These are phyloP conservation scores for Cytidiella melzeri DNA, from an alignment of 768 basidiomycete genomes.

Conservation along the genomic window DNA sequence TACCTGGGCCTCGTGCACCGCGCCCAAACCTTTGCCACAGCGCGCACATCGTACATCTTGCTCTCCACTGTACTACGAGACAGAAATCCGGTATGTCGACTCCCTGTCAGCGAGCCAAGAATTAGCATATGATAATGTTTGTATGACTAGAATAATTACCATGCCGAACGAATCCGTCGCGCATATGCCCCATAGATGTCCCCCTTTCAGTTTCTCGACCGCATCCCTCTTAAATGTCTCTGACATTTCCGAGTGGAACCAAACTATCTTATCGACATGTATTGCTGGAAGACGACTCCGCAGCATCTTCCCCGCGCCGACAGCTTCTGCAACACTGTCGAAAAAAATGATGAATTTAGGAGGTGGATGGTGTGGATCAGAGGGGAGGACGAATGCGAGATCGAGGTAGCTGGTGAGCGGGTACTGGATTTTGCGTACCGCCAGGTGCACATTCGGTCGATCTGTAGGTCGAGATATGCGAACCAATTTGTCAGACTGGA, in stretches of 20 bases:
- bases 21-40: background rate
- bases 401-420: conserved; percentile 12
- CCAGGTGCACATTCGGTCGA: conserved; percentile 27
- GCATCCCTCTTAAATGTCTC: background rate
- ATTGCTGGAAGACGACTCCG: background rate
- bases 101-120: background rate
- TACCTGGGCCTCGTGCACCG: background rate
- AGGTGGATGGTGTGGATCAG: no score
- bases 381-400: no score
- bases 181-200: background rate
- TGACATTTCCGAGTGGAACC: conserved; percentile 9
- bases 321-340: conserved; percentile 3
- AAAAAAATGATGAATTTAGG: conserved; percentile 14
- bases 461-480: conserved; percentile 21
- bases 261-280: background rate
- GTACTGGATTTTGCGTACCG: conserved; percentile 20
- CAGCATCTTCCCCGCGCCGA: background rate
- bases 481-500: background rate
- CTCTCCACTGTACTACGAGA: background rate
- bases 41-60: background rate
- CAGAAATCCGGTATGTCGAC: background rate
- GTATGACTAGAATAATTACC: background rate
- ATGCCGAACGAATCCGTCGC: conserved; percentile 7
- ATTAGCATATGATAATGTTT: background rate
- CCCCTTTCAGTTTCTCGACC: background rate